Percentiles rank a stretch among this genome's conserved stretches.
phyloP scores from a whole-genome alignment of 441 rosid genomes.

The Adansonia grandidieri region DNA sequence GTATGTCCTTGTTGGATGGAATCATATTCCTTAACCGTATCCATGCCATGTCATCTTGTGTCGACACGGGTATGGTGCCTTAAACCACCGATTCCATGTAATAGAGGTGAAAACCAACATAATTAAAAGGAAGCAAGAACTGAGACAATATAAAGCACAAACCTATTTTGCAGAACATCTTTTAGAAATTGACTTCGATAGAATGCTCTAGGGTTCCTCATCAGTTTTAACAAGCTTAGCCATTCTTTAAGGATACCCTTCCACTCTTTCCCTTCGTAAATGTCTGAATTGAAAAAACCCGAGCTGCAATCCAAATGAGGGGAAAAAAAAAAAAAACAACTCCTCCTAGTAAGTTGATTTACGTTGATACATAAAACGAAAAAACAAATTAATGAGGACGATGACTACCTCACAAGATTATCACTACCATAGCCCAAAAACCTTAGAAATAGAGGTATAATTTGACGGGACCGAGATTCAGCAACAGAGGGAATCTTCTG shows the following conservation, averaged over 20 bases:
- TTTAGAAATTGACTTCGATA: conserved; percentile 66
- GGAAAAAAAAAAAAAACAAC: background rate
- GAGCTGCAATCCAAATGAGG: conserved; percentile 53
- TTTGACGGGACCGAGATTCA: conserved; percentile 72
- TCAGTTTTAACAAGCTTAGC: conserved; percentile 75
- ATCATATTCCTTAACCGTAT: background rate
- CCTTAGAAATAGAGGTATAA: conserved; percentile 71
- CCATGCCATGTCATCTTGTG: background rate
- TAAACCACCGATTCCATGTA: background rate
- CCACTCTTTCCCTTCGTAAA: conserved; percentile 86
- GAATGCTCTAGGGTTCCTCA: conserved; percentile 72
- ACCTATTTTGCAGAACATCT: conserved; percentile 83
- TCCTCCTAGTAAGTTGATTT: conserved; percentile 17
- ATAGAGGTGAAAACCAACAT: background rate
- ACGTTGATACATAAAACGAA: background rate
- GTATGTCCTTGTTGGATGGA: background rate
- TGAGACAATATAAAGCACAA: conserved; percentile 26
- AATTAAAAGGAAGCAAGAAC: conserved; percentile 1
- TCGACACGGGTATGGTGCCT: background rate
- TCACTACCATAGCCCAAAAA: conserved; percentile 77
- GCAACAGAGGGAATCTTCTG: conserved; percentile 69
- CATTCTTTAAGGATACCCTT: conserved; percentile 80
- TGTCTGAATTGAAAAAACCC: conserved; percentile 53
- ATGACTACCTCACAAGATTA: conserved; percentile 59
- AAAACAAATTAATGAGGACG: conserved; percentile 20